Percentiles rank a stretch among this genome's conserved stretches.
Conservation (phyloP, 352 stramenopile species). For the Phytophthora chlamydospora region DNA sequence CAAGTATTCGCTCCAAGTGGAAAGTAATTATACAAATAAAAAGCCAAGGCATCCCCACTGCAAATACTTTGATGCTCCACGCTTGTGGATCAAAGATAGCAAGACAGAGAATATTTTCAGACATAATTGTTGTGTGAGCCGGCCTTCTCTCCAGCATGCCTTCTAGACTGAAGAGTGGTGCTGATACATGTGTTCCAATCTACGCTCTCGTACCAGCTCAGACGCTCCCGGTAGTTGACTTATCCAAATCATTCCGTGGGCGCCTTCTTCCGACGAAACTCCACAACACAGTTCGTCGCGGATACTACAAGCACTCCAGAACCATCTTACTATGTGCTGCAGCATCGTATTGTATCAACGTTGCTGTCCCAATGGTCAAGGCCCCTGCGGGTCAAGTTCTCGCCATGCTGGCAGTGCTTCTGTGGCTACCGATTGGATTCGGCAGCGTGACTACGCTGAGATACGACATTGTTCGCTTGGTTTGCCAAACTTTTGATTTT, state of each 20-base stretch:
- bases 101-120: too few relatives aligned
- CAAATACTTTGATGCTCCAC: too few relatives aligned
- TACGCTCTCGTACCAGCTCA: constrained; percentile 39
- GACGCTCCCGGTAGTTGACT: constrained; percentile 37
- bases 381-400: constrained; percentile 13
- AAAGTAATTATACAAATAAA: too few relatives aligned
- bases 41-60: too few relatives aligned
- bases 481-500: constrained; percentile 47
- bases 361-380: constrained; percentile 28
- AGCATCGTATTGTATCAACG: constrained; percentile 27
- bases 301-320: constrained; percentile 34
- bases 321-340: constrained; percentile 23
- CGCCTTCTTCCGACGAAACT: constrained; percentile 26
- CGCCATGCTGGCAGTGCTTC: constrained; percentile 20
- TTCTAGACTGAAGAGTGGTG: too few relatives aligned
- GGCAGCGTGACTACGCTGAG: constrained; percentile 37
- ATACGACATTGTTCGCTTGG: constrained; percentile 43
- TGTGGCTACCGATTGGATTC: constrained; percentile 35
- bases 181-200: not conserved
- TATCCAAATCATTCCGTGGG: constrained; percentile 45
- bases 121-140: too few relatives aligned
- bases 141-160: too few relatives aligned
- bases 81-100: too few relatives aligned
- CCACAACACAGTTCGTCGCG: constrained; percentile 20
- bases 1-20: too few relatives aligned